Evolutionary conservation across 495 filamentous ascomycete genomes (phyloP), one percentile per base, ranked within the genome.

Genomic region (Polyplosphaeria fusca): DNA sequence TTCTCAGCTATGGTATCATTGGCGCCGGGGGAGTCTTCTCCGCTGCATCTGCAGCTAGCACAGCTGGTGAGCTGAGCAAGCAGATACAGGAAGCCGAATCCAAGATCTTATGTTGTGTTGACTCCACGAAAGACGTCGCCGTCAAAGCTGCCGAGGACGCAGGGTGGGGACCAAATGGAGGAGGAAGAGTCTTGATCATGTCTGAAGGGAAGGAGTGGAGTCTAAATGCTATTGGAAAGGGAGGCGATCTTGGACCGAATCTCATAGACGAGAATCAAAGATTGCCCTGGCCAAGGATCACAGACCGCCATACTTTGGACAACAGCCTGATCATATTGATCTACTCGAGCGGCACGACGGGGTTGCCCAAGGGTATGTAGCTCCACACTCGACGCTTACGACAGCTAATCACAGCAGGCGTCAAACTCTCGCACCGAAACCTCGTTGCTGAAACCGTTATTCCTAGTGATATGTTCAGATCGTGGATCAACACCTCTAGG

Each of bases 11-110:
- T 52, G 71, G 71, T 4, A 68, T 73, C 30, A 66, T 80, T 37
- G 77, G 72, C 12, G 75, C 76, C 22, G 76, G 71, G 14, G 79
- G 75, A 20, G 72, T 80, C 42, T 80, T 72, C 53, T 75, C 73
- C 1, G 70, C 77, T n/a, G 73, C 72, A 2, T 73, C 61, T 41
- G 61, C 74, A 0, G 59, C 68, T 2, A 72, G 70, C 28, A 78
- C 73, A 0, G 48, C 69, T 4, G 52, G 60, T 19, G 77, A 79
- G 48, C 48, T 77, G 22, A 66, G 69, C 12, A 65, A 60, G 43
- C 74, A 77, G 58, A 58, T 76, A 13, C 57, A 51, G 19, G 71
- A 73, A 25, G 70, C 48, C 24, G 55, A 48, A 12, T 51, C 40
- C 30, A 60, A 63, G 41, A 22, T 64, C 2, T 35, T 67, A 23